phyloP scores from a whole-genome alignment of 2,329 filamentous ascomycete species.

The Lasiodiplodia citricola region DNA sequence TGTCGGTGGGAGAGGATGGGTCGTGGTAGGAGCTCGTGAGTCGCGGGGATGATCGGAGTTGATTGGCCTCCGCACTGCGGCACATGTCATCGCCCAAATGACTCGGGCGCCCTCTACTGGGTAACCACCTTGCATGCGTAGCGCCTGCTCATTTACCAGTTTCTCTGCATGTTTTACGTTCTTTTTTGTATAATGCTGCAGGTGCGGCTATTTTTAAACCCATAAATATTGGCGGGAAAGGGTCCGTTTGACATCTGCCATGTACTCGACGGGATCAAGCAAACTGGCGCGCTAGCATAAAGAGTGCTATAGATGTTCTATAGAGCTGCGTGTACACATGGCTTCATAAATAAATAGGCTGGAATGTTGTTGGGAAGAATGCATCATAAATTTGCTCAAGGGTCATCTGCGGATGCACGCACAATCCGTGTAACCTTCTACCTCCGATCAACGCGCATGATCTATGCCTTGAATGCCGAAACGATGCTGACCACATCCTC shows the following conservation, averaged over 20 bases:
- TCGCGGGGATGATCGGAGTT: slow-evolving; percentile 19
- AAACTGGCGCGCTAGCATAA: not conserved
- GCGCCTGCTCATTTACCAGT: not conserved
- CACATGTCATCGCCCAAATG: slow-evolving; percentile 21
- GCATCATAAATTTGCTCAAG: not conserved
- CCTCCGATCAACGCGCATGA: slow-evolving; percentile 40
- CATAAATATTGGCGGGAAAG: not conserved
- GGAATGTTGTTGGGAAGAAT: not conserved
- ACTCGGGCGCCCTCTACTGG: not conserved
- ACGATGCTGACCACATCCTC: slow-evolving; percentile 73
- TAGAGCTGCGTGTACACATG: not conserved
- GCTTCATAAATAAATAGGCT: not conserved
- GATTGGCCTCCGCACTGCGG: slow-evolving; percentile 15
- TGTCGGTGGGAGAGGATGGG: slow-evolving; percentile 7
- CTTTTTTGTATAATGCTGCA: not conserved
- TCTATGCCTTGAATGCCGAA: slow-evolving; percentile 34
- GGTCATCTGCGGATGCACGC: slow-evolving; percentile 43
- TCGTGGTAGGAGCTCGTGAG: slow-evolving; percentile 5
- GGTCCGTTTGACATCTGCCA: not conserved
- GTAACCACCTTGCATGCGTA: not conserved
- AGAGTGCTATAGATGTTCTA: not conserved
- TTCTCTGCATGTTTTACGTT: not conserved
- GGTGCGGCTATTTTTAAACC: not conserved
- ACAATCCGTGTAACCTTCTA: slow-evolving; percentile 65
- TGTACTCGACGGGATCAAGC: not conserved